Conservation (phyloP, 352 stramenopile genomes). For the Thraustotheca clavata region DNA sequence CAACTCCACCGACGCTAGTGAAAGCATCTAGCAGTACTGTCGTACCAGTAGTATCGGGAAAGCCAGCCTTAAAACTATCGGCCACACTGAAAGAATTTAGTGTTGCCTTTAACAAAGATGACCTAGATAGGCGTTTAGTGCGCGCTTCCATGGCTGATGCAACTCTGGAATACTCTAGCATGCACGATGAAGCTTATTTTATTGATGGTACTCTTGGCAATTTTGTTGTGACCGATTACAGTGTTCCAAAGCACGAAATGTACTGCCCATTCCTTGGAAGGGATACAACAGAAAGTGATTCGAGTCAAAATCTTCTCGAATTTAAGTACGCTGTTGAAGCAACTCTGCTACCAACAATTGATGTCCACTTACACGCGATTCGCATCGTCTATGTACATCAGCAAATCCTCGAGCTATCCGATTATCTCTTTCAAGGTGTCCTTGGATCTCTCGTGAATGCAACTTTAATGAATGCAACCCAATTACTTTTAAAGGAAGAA, state of each 20-base stretch:
- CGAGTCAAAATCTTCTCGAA: background rate
- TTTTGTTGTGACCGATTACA: conserved; percentile 65
- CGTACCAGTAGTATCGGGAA: background rate
- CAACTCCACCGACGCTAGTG: background rate
- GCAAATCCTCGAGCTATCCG: conserved; percentile 70
- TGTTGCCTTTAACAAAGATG: conserved; percentile 79
- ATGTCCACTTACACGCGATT: conserved; percentile 49
- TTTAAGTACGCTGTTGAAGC: background rate
- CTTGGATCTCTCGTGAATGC: conserved; percentile 61
- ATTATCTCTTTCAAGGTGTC: conserved; percentile 78
- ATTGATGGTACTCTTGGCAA: conserved; percentile 50
- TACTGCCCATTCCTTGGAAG: conserved; percentile 62
- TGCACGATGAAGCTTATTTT: conserved; percentile 8
- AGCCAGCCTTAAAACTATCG: conserved; percentile 24
- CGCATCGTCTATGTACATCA: conserved; percentile 80
- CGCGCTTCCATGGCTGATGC: conserved; percentile 49
- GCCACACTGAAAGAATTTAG: conserved; percentile 66
- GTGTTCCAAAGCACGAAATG: conserved; percentile 49
- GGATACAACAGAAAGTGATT: conserved; percentile 28
- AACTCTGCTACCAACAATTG: conserved; percentile 36
- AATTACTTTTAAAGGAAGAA: conserved; percentile 56
- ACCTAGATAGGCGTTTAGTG: conserved; percentile 54
- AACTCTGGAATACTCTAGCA: conserved; percentile 35
- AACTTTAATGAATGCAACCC: conserved; percentile 59
- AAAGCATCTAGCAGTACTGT: background rate